phyloP scores from a whole-genome alignment of 805 yeast species.

The Suhomyces kilbournensis region DNA sequence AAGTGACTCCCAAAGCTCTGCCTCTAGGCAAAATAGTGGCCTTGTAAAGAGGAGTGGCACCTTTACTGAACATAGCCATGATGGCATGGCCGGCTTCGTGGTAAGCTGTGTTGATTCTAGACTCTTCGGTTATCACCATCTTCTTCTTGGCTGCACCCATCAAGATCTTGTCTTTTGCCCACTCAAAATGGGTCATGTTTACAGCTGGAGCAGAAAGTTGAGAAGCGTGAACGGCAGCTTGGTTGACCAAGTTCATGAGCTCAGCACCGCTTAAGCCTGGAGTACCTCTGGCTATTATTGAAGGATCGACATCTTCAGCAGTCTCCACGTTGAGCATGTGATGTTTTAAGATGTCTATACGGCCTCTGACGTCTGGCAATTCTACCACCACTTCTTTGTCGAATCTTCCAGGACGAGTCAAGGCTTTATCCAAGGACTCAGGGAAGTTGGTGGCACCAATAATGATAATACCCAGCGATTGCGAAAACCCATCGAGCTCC shows the following conservation, averaged over 20 bases:
- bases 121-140: constrained; percentile 95
- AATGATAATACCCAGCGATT: constrained; percentile 87
- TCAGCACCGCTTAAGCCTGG: constrained; percentile 99
- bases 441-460: constrained; percentile 99
- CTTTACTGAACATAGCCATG: constrained; percentile 91
- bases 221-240: constrained; percentile 97
- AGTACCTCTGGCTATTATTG: constrained; percentile 92
- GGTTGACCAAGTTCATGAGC: constrained; percentile 90
- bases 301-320: constrained; percentile 80
- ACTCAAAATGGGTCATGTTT: constrained; percentile 87
- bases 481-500: constrained; percentile 93
- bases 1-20: constrained; percentile 92
- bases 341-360: constrained; percentile 86
- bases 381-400: constrained; percentile 95
- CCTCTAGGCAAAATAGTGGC: constrained; percentile 98
- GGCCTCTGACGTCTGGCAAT: constrained; percentile 96
- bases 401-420: constrained; percentile 97
- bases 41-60: constrained; percentile 93
- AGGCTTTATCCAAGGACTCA: constrained; percentile 91
- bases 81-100: constrained; percentile 99
- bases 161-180: constrained; percentile 98
- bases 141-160: constrained; percentile 98
- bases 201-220: constrained; percentile 89
- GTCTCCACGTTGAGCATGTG: constrained; percentile 90
- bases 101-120: constrained; percentile 90